These are phyloP conservation scores for Cyberlindnera americana DNA, from an alignment of 805 yeast genomes.

Conservation along the genomic window DNA sequence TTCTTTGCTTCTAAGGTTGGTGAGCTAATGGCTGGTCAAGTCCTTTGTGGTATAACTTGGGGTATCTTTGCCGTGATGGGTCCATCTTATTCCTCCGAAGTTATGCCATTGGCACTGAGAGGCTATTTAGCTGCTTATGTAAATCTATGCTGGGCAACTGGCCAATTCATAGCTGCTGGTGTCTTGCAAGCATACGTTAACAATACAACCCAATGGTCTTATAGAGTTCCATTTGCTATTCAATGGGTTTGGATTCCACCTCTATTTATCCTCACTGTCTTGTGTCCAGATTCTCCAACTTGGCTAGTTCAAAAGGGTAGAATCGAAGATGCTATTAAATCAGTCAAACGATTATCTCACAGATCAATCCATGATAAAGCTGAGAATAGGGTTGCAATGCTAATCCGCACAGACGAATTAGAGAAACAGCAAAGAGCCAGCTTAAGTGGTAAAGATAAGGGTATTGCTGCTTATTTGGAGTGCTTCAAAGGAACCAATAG, in stretches of 20 bases:
- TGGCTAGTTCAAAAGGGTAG: constrained; percentile 45
- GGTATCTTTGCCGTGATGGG: constrained; percentile 40
- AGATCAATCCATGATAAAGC: constrained; percentile 19
- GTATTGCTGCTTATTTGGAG: constrained; percentile 31
- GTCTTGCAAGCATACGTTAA: constrained; percentile 38
- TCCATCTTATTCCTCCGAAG: constrained; percentile 40
- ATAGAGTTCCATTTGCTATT: constrained; percentile 51
- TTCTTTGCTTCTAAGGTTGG: constrained; percentile 37
- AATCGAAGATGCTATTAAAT: constrained; percentile 38
- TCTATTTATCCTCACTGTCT: constrained; percentile 36
- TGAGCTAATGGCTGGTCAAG: constrained; percentile 40
- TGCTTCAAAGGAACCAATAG: constrained; percentile 42
- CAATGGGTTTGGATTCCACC: constrained; percentile 63
- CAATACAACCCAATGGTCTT: constrained; percentile 35
- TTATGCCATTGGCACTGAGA: constrained; percentile 39
- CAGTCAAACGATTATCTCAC: constrained; percentile 26
- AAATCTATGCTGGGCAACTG: constrained; percentile 42
- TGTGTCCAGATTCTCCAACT: constrained; percentile 60
- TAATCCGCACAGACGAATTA: constrained; percentile 19
- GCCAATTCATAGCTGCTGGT: constrained; percentile 54
- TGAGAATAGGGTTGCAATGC: constrained; percentile 17
- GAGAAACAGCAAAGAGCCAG: constrained; percentile 14
- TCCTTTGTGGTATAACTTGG: constrained; percentile 40
- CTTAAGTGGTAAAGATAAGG: constrained; percentile 8
- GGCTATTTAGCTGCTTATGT: constrained; percentile 37